Conservation (phyloP, 1,139 yeast species). For the Williopsis jadinii region DNA sequence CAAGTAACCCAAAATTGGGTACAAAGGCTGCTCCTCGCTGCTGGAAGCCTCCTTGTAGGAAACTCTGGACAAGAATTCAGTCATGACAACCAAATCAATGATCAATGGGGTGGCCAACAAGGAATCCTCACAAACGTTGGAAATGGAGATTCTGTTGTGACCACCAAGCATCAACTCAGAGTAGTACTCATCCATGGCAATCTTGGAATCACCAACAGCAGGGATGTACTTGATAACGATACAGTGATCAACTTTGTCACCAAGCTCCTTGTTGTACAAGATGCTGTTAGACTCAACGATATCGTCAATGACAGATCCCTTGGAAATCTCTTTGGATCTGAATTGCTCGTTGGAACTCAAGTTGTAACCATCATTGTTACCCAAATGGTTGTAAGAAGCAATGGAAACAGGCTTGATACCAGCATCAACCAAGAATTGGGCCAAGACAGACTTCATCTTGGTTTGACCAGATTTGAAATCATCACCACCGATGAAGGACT, state of each 20-base stretch:
- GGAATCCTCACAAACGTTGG: constrained; percentile 95
- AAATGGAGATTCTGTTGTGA: constrained; percentile 88
- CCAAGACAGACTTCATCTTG: constrained; percentile 88
- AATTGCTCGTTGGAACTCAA: constrained; percentile 89
- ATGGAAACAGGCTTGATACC: constrained; percentile 93
- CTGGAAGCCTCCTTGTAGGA: constrained; percentile 54
- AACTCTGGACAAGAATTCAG: constrained; percentile 86
- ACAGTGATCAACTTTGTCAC: constrained; percentile 83
- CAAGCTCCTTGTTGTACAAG: constrained; percentile 74
- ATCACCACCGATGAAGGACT: constrained; percentile 88
- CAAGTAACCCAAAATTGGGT: constrained; percentile 80
- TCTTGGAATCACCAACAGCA: constrained; percentile 95
- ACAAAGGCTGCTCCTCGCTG: constrained; percentile 52
- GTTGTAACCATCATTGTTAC: constrained; percentile 94
- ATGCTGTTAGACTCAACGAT: constrained; percentile 85
- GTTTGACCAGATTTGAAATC: constrained; percentile 98
- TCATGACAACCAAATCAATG: constrained; percentile 82
- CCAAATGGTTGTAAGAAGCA: constrained; percentile 93
- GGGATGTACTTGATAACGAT: constrained; percentile 91
- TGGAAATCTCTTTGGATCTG: constrained; percentile 91
- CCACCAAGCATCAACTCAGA: constrained; percentile 97
- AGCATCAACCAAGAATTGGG: constrained; percentile 93
- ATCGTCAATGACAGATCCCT: constrained; percentile 90
- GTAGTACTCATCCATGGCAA: constrained; percentile 97
- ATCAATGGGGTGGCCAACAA: constrained; percentile 91